Percentiles rank a stretch among this genome's conserved stretches.
Conservation (phyloP, 129 eudicot genomes). For the Ambrosia artemisiifolia region DNA sequence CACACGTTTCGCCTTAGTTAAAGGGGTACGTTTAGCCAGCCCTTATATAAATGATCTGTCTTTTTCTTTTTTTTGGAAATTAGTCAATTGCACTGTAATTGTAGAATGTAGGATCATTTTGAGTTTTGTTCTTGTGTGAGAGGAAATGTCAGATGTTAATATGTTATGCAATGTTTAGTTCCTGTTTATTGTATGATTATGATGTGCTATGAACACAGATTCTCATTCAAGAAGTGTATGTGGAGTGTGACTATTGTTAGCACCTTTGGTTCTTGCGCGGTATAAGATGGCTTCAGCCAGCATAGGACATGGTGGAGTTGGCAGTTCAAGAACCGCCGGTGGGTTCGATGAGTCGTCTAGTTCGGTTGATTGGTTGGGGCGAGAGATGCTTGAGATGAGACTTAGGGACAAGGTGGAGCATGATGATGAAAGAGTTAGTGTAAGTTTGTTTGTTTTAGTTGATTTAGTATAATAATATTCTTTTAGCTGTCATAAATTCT, state of each 20-base stretch:
- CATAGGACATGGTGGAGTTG: constrained; percentile 74
- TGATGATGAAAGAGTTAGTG: constrained; percentile 78
- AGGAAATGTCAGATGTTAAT: background rate
- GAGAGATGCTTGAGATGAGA: constrained; percentile 86
- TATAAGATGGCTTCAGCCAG: constrained; percentile 68
- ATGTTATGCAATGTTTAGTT: background rate
- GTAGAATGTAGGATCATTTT: background rate
- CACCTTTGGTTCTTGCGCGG: constrained; percentile 19
- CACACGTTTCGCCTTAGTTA: no score
- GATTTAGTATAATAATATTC: background rate
- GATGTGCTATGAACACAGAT: constrained; percentile 36
- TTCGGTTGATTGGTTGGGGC: constrained; percentile 92
- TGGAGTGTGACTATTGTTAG: constrained; percentile 29
- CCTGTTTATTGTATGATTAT: background rate
- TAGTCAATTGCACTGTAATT: background rate
- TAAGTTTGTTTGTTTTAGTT: constrained; percentile 4
- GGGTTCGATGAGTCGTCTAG: constrained; percentile 62
- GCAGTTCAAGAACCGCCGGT: constrained; percentile 69
- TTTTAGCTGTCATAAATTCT: background rate
- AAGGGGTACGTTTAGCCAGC: no score
- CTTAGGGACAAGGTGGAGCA: constrained; percentile 67
- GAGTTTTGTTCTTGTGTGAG: background rate
- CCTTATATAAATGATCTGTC: background rate
- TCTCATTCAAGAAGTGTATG: constrained; percentile 17
- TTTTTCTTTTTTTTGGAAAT: background rate